These are phyloP conservation scores for Plasmodium gonderi DNA, from an alignment of 169 alveolate species.

Conservation along the genomic window DNA sequence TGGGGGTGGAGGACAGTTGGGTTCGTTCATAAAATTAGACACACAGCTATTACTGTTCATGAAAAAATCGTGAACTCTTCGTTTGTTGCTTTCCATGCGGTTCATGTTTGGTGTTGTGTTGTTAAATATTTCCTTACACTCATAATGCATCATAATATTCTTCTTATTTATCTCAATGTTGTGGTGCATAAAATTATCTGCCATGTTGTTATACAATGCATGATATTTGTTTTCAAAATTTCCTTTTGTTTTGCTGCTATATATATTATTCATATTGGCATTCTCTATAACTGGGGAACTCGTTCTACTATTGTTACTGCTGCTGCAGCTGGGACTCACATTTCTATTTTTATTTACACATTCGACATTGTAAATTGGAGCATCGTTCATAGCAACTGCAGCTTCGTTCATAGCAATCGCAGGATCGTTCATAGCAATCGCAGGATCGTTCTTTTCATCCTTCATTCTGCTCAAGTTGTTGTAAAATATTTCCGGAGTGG, in stretches of 20 bases:
- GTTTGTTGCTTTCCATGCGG: neutral
- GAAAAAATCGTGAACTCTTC: neutral
- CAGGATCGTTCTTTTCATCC: slow-evolving; percentile 3
- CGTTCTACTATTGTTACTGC: too few species aligned
- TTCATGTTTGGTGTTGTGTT: neutral
- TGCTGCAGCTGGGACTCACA: neutral
- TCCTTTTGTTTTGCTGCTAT: neutral
- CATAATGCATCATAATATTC: neutral
- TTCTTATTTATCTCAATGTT: slow-evolving; percentile 6
- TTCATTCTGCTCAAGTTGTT: slow-evolving; percentile 10
- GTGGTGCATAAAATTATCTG: neutral
- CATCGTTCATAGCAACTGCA: neutral
- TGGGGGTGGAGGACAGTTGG: neutral
- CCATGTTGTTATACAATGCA: neutral
- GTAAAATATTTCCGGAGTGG: slow-evolving; percentile 9
- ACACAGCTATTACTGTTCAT: neutral
- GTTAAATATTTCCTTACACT: slow-evolving; percentile 5
- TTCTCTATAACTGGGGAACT: neutral
- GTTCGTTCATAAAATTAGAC: neutral
- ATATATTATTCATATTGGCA: neutral
- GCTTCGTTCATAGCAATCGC: neutral
- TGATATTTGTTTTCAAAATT: neutral
- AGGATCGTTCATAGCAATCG: neutral
- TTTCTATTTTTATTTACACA: neutral
- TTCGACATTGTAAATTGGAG: neutral